A percentile compares a stretch with the other conserved stretches of the same genome.
These are phyloP conservation scores for Elaeis guineensis DNA, from an alignment of 176 grass and related monocot species.

Conservation along the genomic window DNA sequence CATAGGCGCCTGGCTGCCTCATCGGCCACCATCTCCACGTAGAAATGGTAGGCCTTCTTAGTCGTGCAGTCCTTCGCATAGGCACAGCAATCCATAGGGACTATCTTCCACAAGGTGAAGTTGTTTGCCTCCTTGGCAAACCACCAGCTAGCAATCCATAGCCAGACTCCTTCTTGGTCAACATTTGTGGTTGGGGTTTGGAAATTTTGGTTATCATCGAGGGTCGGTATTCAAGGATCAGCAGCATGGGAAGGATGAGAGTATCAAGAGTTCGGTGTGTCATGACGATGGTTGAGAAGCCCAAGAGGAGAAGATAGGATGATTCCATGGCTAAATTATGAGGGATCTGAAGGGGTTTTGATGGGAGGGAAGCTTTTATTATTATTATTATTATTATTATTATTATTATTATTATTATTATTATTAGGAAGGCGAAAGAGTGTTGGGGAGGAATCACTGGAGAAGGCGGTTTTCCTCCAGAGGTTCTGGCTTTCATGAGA, in stretches of 20 bases:
- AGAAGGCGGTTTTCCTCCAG: no score
- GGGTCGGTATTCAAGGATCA: slow-evolving; percentile 1
- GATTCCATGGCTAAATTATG: no score
- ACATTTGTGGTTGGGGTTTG: not conserved
- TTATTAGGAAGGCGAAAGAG: no score
- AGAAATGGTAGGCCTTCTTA: slow-evolving; percentile 37
- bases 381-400: no score
- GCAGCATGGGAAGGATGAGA: not conserved
- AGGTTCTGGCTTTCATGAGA: no score
- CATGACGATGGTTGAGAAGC: no score
- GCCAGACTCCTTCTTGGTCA: not conserved
- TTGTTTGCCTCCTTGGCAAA: not conserved
- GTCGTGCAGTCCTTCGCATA: slow-evolving; percentile 53
- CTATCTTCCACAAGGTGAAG: not conserved
- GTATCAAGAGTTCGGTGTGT: no score
- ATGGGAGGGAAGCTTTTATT: no score
- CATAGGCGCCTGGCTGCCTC: slow-evolving; percentile 53
- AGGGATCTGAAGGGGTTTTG: no score
- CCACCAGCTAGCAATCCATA: slow-evolving; percentile 51
- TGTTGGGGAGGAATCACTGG: no score
- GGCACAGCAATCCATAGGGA: slow-evolving; percentile 26
- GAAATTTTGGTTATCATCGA: not conserved
- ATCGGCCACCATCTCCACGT: slow-evolving; percentile 36
- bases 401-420: no score
- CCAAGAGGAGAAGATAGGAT: no score